Conservation (phyloP, 2,329 filamentous ascomycete species). For the Curvularia spicifera region DNA sequence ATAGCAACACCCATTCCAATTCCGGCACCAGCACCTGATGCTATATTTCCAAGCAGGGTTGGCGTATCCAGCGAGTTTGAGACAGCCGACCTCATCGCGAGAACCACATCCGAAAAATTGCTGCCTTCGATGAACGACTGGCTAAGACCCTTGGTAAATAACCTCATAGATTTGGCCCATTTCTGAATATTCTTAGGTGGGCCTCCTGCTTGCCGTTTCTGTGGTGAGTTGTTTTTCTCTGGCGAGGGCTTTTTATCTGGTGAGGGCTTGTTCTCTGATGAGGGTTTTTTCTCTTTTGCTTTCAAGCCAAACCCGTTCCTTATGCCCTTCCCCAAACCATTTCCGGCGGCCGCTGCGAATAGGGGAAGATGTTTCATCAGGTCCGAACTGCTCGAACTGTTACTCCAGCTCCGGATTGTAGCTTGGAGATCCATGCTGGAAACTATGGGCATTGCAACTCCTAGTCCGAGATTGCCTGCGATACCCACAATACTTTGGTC, state of each 20-base stretch:
- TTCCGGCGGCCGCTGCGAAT: constrained; percentile 36
- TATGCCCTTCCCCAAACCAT: constrained; percentile 38
- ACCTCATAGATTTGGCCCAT: constrained; percentile 25
- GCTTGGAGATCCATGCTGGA: constrained; percentile 30
- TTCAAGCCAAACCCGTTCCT: constrained; percentile 31
- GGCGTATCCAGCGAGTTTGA: constrained; percentile 15
- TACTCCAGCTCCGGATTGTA: constrained; percentile 22
- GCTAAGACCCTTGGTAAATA: constrained; percentile 36
- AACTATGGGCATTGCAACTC: constrained; percentile 32
- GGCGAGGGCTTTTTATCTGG: neutral
- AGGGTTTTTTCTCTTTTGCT: neutral
- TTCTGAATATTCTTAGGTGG: constrained; percentile 2
- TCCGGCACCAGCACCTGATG: constrained; percentile 39
- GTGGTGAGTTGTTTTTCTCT: neutral
- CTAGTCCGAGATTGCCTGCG: constrained; percentile 39
- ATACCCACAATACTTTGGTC: constrained; percentile 27
- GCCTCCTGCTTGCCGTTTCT: neutral
- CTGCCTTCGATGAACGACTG: constrained; percentile 33
- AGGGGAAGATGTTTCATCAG: constrained; percentile 31
- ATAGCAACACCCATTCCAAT: constrained; percentile 36
- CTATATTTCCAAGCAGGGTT: constrained; percentile 27
- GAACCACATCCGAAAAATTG: constrained; percentile 24
- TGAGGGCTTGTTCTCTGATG: neutral
- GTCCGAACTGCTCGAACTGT: constrained; percentile 1
- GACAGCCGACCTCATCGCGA: constrained; percentile 9